Evolutionary conservation across 108 stramenopile genomes (phyloP).

Genomic region (Nitzschia sp.): DNA sequence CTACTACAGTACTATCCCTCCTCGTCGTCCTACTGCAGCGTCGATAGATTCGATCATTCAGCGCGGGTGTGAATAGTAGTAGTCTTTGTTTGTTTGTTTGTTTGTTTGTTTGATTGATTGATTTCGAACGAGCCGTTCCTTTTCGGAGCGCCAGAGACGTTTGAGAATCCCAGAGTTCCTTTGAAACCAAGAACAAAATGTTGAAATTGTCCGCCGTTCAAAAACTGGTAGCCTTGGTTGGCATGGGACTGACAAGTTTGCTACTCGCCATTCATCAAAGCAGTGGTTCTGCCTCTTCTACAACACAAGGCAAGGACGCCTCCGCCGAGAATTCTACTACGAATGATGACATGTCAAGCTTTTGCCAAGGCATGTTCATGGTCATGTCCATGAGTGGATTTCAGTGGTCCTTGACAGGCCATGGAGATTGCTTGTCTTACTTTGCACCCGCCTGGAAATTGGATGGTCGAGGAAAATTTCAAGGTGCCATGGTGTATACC

Average conservation of each 20-base stretch:
- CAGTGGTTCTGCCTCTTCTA: background rate
- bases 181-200: background rate
- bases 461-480: slow-evolving; percentile 25
- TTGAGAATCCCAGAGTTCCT: too few relatives aligned
- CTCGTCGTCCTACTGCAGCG: too few relatives aligned
- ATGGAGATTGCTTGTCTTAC: slow-evolving; percentile 26
- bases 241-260: background rate
- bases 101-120: too few relatives aligned
- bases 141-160: too few relatives aligned
- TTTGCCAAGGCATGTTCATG: slow-evolving; percentile 42
- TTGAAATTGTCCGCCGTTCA: too few relatives aligned
- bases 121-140: too few relatives aligned
- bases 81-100: too few relatives aligned
- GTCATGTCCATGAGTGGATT: slow-evolving; percentile 42
- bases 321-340: too few relatives aligned
- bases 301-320: background rate
- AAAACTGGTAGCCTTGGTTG: background rate
- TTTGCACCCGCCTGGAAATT: slow-evolving; percentile 33
- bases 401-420: slow-evolving; percentile 31
- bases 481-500: slow-evolving; percentile 34
- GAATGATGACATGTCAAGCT: too few relatives aligned
- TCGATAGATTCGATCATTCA: too few relatives aligned
- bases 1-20: too few relatives aligned
- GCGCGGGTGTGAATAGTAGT: too few relatives aligned
- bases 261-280: background rate